Evolutionary conservation across 2,329 filamentous ascomycete genomes (phyloP), one percentile per base, ranked within the genome.

Genomic region (Gyromitra esculenta): DNA sequence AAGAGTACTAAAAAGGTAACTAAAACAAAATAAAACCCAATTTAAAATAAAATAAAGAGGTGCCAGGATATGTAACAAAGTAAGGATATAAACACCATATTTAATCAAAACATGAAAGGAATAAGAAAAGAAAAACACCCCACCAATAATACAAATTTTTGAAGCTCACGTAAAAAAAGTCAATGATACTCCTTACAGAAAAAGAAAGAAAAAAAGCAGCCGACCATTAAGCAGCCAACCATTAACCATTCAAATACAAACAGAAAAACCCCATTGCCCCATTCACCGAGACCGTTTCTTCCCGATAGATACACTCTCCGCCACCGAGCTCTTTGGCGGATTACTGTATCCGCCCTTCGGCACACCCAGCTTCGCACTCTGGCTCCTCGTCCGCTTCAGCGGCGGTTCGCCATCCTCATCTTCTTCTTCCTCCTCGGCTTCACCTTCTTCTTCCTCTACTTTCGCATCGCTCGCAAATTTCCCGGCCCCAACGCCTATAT

Each of bases 371-470:
- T 63, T 77, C 1, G 72, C 64, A 15, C 72, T 77, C 65, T 75
- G 71, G 8, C 72, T 65, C 56, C 75, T 77, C 2, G 75, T 77
- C 66, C 75, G 72, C 52, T 77, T 77, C 6, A 48, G 43, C 18
- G 75, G 75, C 39, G 75, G 75, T 9, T 66, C 48, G 7, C 59
- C 73, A 21, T 66, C 75, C 2, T 63, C 72, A 1, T 68, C 65
- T 5, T 71, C 63, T 13, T 21, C 73, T 8, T 66, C 66, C 7
- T 59, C 31, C 31, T 35, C 54, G 37, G n/a, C 52, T 37, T 52
- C 64, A 9, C n/a, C 64, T 3, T 13, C 37, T 25, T 57, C 68
- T 35, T 41, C 56, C 54, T 65, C 68, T 9, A 43, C 50, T 31
- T 18, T 31, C 48, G 48, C 59, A 59, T 56, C 67, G 41, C 68